Evolutionary conservation across 805 yeast genomes (phyloP), one percentile per base, ranked within the genome.

Genomic region (Kuraishia molischiana): DNA sequence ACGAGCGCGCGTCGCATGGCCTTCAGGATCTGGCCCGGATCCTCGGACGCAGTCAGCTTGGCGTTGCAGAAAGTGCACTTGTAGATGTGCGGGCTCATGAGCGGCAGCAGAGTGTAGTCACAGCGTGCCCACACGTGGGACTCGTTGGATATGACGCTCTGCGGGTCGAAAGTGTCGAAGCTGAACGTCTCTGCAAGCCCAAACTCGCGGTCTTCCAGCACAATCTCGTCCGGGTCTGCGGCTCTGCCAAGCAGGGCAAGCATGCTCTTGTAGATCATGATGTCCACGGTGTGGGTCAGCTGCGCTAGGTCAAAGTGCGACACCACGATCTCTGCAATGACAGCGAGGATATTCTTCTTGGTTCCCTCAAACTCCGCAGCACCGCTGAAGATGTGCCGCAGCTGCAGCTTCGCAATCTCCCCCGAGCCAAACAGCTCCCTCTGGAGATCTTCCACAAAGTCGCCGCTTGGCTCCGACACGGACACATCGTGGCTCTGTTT

Each of bases 111-210:
- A 1, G 67, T 61, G 4, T 58, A 45, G 11, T 57, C 44, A 44
- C 72, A 66, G 20, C 66, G 45, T 26, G 48, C 52, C 70, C 70
- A 66, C 2, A 34, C 22, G 35, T 61, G 60, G 13, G 51, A 54
- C 15, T 55, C 52, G n/a, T 38, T 35, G 4, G 53, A 50, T 4
- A 38, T 36, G 11, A 50, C 45, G 5, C 39, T 26, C 8, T 35
- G 37, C 1, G 33, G 22, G n/a, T 43, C 41, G 21, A 44, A 41
- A 3, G 29, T 32, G 3, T 18, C 10, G 24, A 28, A 28, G 14
- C 19, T 32, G 17, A 28, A 26, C 8, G 15, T 20, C 21, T 17
- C 18, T n/a, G 15, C 15, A 13, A 35, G 17, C 9, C 28, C 19
- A 24, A 17, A 29, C 18, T 19, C n/a, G 13, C 19, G 14, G 4